phyloP scores from a whole-genome alignment of 1,284 basidiomycete genomes.

The Peniophora sp. region DNA sequence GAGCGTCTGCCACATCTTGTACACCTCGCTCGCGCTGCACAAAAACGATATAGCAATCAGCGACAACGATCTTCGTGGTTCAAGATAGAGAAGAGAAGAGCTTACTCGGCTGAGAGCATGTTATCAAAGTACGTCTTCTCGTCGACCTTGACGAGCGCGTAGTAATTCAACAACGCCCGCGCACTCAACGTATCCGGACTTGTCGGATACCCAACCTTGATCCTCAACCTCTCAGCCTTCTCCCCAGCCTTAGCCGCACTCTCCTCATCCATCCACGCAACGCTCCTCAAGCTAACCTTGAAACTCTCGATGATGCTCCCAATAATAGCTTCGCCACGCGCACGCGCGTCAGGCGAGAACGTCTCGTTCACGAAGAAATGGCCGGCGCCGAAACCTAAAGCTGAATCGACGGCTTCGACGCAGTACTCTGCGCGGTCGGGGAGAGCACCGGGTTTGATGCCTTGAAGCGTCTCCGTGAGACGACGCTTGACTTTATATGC shows the following conservation, averaged over 20 bases:
- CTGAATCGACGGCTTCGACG: constrained; percentile 51
- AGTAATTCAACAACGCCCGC: constrained; percentile 68
- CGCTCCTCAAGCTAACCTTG: constrained; percentile 66
- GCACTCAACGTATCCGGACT: constrained; percentile 79
- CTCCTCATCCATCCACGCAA: constrained; percentile 90
- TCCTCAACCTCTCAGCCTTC: constrained; percentile 67
- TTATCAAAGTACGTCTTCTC: constrained; percentile 81
- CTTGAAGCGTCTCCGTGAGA: constrained; percentile 67
- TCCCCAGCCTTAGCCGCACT: constrained; percentile 72
- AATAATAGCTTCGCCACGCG: constrained; percentile 75
- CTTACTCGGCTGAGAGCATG: constrained; percentile 58
- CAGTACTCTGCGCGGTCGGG: constrained; percentile 80
- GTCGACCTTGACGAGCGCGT: constrained; percentile 60
- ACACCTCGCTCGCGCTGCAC: constrained; percentile 46
- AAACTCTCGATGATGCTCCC: constrained; percentile 80
- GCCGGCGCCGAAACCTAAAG: constrained; percentile 69
- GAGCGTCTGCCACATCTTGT: constrained; percentile 69
- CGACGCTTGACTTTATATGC: constrained; percentile 68
- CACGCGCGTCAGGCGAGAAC: constrained; percentile 76
- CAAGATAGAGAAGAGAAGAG: constrained; percentile 7
- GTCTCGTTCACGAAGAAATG: constrained; percentile 84
- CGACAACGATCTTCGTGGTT: constrained; percentile 4
- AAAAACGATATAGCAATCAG: constrained; percentile 3
- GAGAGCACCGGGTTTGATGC: constrained; percentile 82
- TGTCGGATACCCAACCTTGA: constrained; percentile 87